phyloP scores from a whole-genome alignment of 768 basidiomycete species.

The Boletellus emodensis region DNA sequence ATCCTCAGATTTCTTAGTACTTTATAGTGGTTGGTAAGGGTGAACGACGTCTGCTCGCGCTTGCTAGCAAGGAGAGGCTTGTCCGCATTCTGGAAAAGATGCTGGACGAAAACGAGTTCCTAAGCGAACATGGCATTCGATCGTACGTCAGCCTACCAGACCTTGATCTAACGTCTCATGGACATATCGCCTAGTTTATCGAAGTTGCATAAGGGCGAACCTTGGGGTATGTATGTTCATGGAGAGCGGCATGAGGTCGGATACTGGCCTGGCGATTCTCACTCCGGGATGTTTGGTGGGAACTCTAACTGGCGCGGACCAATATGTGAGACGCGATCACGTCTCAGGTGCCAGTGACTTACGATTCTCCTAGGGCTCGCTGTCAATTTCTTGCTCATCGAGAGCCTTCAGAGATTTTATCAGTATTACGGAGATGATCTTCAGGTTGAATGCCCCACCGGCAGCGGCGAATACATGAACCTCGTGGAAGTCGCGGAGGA shows the following conservation, averaged over 20 bases:
- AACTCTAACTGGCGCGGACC: conserved; percentile 98
- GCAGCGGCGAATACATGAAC: conserved; percentile 97
- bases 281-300: conserved; percentile 97
- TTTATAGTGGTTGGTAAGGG: conserved; percentile 59
- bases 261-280: conserved; percentile 98
- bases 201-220: conserved; percentile 83
- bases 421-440: conserved; percentile 95
- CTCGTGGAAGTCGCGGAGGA: conserved; percentile 92
- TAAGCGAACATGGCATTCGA: conserved; percentile 92
- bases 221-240: conserved; percentile 93
- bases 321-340: conserved; percentile 50
- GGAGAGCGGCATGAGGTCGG: conserved; percentile 88
- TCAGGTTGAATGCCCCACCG: conserved; percentile 94
- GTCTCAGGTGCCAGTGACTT: neutral
- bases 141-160: conserved; percentile 56
- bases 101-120: conserved; percentile 95
- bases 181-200: conserved; percentile 58
- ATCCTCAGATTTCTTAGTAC: neutral
- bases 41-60: conserved; percentile 81
- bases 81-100: conserved; percentile 89
- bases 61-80: conserved; percentile 89
- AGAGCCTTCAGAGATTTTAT: conserved; percentile 94
- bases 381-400: conserved; percentile 93
- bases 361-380: conserved; percentile 67
- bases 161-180: conserved; percentile 2